Percentiles rank a stretch among this genome's conserved stretches.
phyloP scores from a whole-genome alignment of 352 stramenopile species.

The Globisporangium apiculatum region DNA sequence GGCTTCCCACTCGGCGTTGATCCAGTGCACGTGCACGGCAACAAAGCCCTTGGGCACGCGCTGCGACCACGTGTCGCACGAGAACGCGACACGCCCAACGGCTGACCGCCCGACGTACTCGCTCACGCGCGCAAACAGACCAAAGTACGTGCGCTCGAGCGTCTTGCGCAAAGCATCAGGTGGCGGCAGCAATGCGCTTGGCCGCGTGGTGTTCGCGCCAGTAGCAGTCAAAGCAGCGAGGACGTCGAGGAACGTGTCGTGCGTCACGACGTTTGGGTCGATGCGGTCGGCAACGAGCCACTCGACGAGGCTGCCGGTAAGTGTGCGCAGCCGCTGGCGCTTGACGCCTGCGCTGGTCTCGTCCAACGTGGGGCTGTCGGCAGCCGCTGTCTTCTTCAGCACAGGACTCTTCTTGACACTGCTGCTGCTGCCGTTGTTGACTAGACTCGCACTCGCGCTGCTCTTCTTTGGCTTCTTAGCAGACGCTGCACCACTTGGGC shows the following conservation, averaged over 20 bases:
- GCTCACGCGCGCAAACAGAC: conserved; percentile 54
- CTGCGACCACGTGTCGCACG: conserved; percentile 71
- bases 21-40: conserved; percentile 72
- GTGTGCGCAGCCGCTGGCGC: conserved; percentile 54
- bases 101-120: conserved; percentile 74
- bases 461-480: conserved; percentile 53
- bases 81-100: conserved; percentile 65
- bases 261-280: conserved; percentile 48
- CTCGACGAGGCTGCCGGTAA: conserved; percentile 55
- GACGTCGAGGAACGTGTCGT: conserved; percentile 71
- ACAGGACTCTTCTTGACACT: conserved; percentile 32
- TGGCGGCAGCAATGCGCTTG: conserved; percentile 41
- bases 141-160: conserved; percentile 71
- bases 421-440: background rate
- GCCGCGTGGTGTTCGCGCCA: conserved; percentile 9
- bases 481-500: conserved; percentile 37
- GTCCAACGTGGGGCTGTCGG: conserved; percentile 28
- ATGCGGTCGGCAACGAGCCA: conserved; percentile 74
- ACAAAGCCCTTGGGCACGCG: conserved; percentile 69
- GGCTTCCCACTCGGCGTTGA: conserved; percentile 83
- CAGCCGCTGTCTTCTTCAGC: conserved; percentile 23
- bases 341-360: conserved; percentile 64
- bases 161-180: conserved; percentile 54
- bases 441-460: conserved; percentile 14
- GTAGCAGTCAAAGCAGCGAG: conserved; percentile 19